Base-by-base conservation (phyloP, 2,329 filamentous ascomycete genomes). In the Colletotrichum australisinense region DNA sequence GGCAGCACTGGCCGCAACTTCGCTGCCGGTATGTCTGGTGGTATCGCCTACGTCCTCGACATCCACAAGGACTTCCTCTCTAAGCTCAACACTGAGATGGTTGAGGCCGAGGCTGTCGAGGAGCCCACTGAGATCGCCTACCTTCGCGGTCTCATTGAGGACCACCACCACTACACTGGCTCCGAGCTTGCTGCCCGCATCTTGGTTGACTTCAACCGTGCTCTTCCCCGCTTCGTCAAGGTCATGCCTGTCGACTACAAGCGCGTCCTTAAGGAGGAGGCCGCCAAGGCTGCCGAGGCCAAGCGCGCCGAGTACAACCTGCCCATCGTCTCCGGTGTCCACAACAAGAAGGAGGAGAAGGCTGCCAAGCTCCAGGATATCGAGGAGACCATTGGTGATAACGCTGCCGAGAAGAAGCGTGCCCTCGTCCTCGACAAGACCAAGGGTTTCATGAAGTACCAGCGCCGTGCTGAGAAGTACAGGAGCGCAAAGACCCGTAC, bases 81-180 rank as follows among this genome's bases (percentile, higher is more conserved):
- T 78, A 98, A 98, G 89, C 93, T 98, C 85, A 98, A 98, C 86
- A 93, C 92, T 80, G 96, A 98, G 86, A 98, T 98, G 96, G 96
- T 98, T 77, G 95, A 98, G 85, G 92, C 96, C 30, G 93, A 93
- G 60, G 89, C 90, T 9, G 87, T 98, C 57, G 94, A 96, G 75
- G 95, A 98, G 74, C 94, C 94, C 30, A 86, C 92, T 71, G 96
- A 98, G 83, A 94, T 98, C 79, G 95, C 95, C 42, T 98, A 93
- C 82, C 88, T 98, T 35, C 94, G 95, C 77, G 94, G 95, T 75
- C 88, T 98, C 77, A 94, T 98, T 69, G 96, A 98, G 86, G 96
- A 98, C 78, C 96, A 98, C 80, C 95, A 98, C 84, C 96, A 98
- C 84, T 98, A 98, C 88, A 98, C 96, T 72, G 96, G 96, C 73